Conservation (phyloP, 805 yeast species). For the Metahyphopichia silvanorum region DNA sequence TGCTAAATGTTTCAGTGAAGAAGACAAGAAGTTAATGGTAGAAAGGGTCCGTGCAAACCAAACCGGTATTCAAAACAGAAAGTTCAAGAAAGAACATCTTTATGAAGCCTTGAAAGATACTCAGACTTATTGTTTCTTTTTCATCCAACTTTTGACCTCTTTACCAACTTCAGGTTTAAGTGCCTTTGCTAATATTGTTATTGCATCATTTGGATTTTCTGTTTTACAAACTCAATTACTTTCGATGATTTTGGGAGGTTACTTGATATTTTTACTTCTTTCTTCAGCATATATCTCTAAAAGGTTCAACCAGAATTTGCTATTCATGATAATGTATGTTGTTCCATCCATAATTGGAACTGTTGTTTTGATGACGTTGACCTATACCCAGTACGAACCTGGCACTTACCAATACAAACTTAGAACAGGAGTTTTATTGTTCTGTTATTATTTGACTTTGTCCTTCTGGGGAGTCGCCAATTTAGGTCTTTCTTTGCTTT, state of each 20-base stretch:
- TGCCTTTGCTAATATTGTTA: conserved; percentile 22
- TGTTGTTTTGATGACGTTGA: conserved; percentile 15
- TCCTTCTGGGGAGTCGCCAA: conserved; percentile 29
- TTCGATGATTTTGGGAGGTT: conserved; percentile 26
- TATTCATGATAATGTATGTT: conserved; percentile 13
- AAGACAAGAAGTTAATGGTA: conserved; percentile 25
- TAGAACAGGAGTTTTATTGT: conserved; percentile 15
- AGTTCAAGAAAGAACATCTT: conserved; percentile 17
- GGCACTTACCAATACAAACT: conserved; percentile 1
- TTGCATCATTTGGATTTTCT: conserved; percentile 32
- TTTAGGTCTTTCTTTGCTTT: conserved; percentile 21
- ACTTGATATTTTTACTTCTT: conserved; percentile 14
- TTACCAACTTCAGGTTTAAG: conserved; percentile 27
- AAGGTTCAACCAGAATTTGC: conserved; percentile 13
- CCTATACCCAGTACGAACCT: conserved; percentile 14
- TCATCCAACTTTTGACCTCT: conserved; percentile 25
- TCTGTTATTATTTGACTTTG: conserved; percentile 28
- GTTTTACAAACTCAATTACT: conserved; percentile 24
- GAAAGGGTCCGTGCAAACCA: conserved; percentile 17
- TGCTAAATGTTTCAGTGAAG: conserved; percentile 28
- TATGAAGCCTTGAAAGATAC: conserved; percentile 18
- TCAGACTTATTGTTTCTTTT: conserved; percentile 15
- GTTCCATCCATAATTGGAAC: conserved; percentile 23
- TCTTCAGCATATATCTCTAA: conserved; percentile 5
- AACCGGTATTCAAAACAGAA: conserved; percentile 21